These are phyloP conservation scores for Neonectria neomacrospora DNA, from an alignment of 2,329 filamentous ascomycete genomes.

Conservation along the genomic window DNA sequence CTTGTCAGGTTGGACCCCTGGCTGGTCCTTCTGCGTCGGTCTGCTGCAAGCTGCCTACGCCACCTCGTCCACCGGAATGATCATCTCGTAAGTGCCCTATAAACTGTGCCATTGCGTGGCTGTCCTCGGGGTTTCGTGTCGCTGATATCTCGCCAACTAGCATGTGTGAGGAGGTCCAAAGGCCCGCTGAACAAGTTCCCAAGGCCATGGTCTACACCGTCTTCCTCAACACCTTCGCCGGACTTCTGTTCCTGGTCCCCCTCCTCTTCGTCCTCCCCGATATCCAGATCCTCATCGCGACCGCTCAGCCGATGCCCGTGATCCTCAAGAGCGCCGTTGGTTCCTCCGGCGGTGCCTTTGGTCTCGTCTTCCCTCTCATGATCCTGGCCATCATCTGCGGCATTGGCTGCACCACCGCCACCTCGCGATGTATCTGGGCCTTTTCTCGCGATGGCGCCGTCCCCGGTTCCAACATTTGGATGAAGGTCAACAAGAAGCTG, in stretches of 20 bases:
- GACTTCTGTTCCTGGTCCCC: constrained; percentile 75
- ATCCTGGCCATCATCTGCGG: constrained; percentile 75
- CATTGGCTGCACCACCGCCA: constrained; percentile 75
- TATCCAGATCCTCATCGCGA: constrained; percentile 62
- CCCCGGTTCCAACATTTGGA: constrained; percentile 71
- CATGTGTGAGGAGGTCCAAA: constrained; percentile 79
- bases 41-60: constrained; percentile 78
- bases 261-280: constrained; percentile 76
- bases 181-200: constrained; percentile 74
- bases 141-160: constrained; percentile 50
- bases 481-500: constrained; percentile 68
- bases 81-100: constrained; percentile 70
- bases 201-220: constrained; percentile 78
- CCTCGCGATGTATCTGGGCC: constrained; percentile 75
- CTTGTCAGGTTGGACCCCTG: constrained; percentile 74
- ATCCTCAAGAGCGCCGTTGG: constrained; percentile 73
- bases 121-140: not conserved
- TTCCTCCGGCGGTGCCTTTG: constrained; percentile 69
- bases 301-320: constrained; percentile 71
- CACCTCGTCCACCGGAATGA: constrained; percentile 82
- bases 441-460: constrained; percentile 78
- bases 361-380: constrained; percentile 71
- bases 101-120: constrained; percentile 3
- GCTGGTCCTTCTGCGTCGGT: constrained; percentile 80
- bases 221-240: constrained; percentile 72